Conservation (phyloP, 352 stramenopile species). For the Phytophthora hybrid region DNA sequence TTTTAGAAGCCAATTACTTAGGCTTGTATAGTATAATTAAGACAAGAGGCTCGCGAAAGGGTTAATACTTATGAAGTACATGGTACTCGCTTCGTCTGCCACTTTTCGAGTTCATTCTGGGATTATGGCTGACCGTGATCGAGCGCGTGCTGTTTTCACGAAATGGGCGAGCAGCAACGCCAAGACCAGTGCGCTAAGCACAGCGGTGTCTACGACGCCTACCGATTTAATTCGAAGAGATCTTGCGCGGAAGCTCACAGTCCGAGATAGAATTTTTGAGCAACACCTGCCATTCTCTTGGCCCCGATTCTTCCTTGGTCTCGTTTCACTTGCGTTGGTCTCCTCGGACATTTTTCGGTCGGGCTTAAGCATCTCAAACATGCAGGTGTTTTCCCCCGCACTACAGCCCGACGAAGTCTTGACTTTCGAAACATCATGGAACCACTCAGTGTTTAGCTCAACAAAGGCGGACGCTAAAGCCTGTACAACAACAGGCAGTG, state of each 20-base stretch:
- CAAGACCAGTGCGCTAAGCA: not conserved
- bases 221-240: not conserved
- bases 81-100: not conserved
- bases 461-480: slow-evolving; percentile 10
- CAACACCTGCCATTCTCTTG: slow-evolving; percentile 27
- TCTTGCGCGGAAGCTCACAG: not conserved
- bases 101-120: not conserved
- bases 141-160: not conserved
- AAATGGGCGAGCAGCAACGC: not conserved
- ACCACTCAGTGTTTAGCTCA: slow-evolving; percentile 22
- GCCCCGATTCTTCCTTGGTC: slow-evolving; percentile 13
- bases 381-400: slow-evolving; percentile 1
- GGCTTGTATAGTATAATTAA: too few relatives aligned
- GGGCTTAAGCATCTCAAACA: slow-evolving; percentile 16
- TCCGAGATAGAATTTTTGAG: slow-evolving; percentile 13
- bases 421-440: slow-evolving; percentile 25
- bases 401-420: slow-evolving; percentile 34
- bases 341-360: slow-evolving; percentile 37
- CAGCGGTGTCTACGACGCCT: not conserved
- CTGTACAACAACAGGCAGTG: not conserved
- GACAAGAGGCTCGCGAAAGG: too few relatives aligned
- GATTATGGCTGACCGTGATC: not conserved
- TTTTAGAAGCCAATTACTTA: too few relatives aligned
- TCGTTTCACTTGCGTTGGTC: slow-evolving; percentile 30
- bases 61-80: too few relatives aligned